Evolutionary conservation across 495 filamentous ascomycete genomes (phyloP), one percentile per base, ranked within the genome.

Genomic region (Neurospora africana): DNA sequence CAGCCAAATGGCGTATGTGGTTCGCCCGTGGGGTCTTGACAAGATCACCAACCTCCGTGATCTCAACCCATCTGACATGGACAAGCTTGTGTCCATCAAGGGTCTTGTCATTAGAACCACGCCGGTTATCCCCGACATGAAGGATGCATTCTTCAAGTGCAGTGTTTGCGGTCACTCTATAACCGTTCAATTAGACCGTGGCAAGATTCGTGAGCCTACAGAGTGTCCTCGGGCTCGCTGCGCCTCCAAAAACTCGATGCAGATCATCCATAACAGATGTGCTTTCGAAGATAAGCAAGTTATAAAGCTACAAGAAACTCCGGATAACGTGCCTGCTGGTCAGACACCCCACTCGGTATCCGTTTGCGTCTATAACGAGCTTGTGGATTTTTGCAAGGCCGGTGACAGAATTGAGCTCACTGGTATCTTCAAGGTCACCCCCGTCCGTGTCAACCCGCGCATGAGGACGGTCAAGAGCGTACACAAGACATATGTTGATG

Each of bases 261-360:
- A 98, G 78, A 94, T 99, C 73, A 85, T 98, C 15, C 95, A 99
- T 85, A 98, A 99, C 81, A 92, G 95, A 70, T 98, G 93, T 74
- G 86, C 87, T 17, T 99, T 99, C 79, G 89, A 93, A 68, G 95
- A 99, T 78, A 99, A 98, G 82, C 95, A 99, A 76, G 93, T 98
- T 71, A 97, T 99, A 85, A 98, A 98, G 82, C 86, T 99, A 38
- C 95, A 99, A 80, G 95, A 99, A 81, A 99, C 95, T 0, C 95
- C 95, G 9, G 95, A 99, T 79, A 92, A 86, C 67, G 90, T 98
- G 58, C 95, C 95, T 15, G 92, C 97, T 73, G 95, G 95, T 35
- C 95, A 99, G 81, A 95, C 95, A 27, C 95, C 95, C n/a, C 95
- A 99, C 81, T 97, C 96, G 0, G 95, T 99, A 21, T 97, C 94